Conservation (phyloP, 2,329 filamentous ascomycete genomes). For the Aspergillus japonicus region DNA sequence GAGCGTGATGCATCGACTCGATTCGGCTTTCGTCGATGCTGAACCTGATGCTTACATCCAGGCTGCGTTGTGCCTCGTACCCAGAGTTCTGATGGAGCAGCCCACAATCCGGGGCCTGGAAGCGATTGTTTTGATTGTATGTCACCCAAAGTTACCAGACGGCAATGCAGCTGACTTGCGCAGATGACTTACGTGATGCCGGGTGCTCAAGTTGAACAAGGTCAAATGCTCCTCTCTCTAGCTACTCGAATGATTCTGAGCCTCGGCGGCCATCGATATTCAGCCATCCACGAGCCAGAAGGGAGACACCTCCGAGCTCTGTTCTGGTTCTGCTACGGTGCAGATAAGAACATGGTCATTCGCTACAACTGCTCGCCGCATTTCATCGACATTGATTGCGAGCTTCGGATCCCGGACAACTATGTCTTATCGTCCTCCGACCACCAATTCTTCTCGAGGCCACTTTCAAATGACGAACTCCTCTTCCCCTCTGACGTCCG, state of each 20-base stretch:
- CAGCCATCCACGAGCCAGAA: conserved; percentile 1
- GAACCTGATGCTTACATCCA: conserved; percentile 25
- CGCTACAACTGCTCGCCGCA: conserved; percentile 21
- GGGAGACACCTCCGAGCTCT: conserved; percentile 22
- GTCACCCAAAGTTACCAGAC: background rate
- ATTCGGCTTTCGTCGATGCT: conserved; percentile 19
- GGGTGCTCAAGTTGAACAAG: conserved; percentile 22
- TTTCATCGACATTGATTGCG: conserved; percentile 24
- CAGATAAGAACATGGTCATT: conserved; percentile 26
- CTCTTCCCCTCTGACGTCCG: conserved; percentile 28
- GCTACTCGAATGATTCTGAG: conserved; percentile 24
- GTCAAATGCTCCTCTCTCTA: conserved; percentile 20
- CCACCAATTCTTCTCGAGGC: conserved; percentile 22
- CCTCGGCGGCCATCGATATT: conserved; percentile 19
- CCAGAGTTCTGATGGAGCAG: conserved; percentile 22
- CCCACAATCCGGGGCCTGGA: conserved; percentile 20
- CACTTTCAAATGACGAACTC: conserved; percentile 20
- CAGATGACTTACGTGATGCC: conserved; percentile 23
- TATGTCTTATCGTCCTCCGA: conserved; percentile 21
- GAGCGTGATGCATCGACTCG: conserved; percentile 24
- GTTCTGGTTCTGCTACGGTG: conserved; percentile 26
- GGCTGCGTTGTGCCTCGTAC: conserved; percentile 21
- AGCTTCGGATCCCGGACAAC: conserved; percentile 21
- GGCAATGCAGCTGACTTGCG: background rate
- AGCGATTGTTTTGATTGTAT: conserved; percentile 22